Base-by-base conservation (phyloP, 371 early-diverging fungal species). In the Mucor piriformis region DNA sequence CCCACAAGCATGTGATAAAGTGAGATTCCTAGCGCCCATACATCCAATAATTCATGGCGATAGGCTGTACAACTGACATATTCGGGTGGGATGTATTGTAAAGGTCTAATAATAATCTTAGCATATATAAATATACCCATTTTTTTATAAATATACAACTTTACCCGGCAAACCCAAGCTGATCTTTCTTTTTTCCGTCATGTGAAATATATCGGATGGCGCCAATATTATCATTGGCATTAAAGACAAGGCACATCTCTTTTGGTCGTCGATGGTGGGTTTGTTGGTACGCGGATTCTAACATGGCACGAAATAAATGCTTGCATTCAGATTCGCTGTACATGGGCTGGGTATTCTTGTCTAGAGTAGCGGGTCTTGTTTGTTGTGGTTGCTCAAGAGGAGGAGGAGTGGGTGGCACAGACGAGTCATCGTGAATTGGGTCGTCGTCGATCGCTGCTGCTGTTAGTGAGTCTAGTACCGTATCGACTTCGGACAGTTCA, bases 21-120 rank as follows among this genome's bases (percentile, higher is more conserved):
- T 11, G 66, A 70, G n/a, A 81, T 63, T 3, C 81, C 81, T 4
- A 81, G 50, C 12, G 70, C 54, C 81, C 81, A 81, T 7, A 77
- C 67, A 53, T 73, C 70, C 0, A 59, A 61, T 35, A 56, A 35
- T 16, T 59, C 59, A 42, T 61, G 32, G 29, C 64, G 38, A 42
- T 66, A 73, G 4, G 20, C 15, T 2, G 55, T 8, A 20, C 49
- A 25, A 13, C 52, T n/a, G 6, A 38, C 59, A 33, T 72, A 37
- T 37, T 79, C 80, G 2, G 80, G 80, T 23, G 80, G 69, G 21
- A 79, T 60, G 44, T 73, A 79, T 42, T 78, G 79, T 24, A 55
- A 43, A 21, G 68, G 64, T 29, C 74, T 75, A 54, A 49, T 53
- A 20, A 29, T 33, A 55, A n/a, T 3, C 13, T 32, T 29, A 16